Base-by-base conservation (phyloP, 805 yeast genomes). In the Metschnikowia amazonensis region DNA sequence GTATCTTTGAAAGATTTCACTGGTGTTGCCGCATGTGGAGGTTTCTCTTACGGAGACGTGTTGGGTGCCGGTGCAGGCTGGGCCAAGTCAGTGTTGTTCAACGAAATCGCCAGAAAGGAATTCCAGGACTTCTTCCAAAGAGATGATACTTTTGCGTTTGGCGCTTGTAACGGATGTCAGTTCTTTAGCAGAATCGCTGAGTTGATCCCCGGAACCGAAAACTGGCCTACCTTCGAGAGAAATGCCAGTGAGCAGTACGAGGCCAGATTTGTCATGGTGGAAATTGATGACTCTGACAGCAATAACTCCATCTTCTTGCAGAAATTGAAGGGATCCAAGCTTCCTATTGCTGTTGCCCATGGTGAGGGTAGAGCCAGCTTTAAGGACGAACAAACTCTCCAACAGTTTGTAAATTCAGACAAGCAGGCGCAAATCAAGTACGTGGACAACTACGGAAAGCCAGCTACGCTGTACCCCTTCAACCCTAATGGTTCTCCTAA, bases 151-250 rank as follows among this genome's bases (percentile, higher is more conserved):
- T 94, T 94, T 73, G 95, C 98, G 3, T 82, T 94, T 58, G 99
- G 99, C 67, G 96, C 96, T 39, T 94, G 99, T 78, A 94, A 94
- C 65, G 99, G 99, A 51, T 94, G 99, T 72, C 99, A 94, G 69
- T 94, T 94, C 75, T 70, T 94, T 60, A 83, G 96, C 50, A 83
- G 89, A 68, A 79, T 94, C 50, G 86, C 88, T 57, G 82, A 78
- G 51, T 71, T 89, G 58, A 89, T 94, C 52, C 98, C 98, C 30
- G 98, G 98, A 40, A 80, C 94, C 45, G 95, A 86, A 56, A 74
- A 80, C 74, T 94, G 99, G 99, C 99, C 99, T 47, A 77, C 88
- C 7, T 94, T 94, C 61, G 97, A 89, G 71, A 83, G 89, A 66
- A 94, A 94, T 72, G 60, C 68, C 39, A 84, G 95, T 58, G 98